These are phyloP conservation scores for Penicillium chermesinum DNA, from an alignment of 495 filamentous ascomycete species.

Conservation along the genomic window DNA sequence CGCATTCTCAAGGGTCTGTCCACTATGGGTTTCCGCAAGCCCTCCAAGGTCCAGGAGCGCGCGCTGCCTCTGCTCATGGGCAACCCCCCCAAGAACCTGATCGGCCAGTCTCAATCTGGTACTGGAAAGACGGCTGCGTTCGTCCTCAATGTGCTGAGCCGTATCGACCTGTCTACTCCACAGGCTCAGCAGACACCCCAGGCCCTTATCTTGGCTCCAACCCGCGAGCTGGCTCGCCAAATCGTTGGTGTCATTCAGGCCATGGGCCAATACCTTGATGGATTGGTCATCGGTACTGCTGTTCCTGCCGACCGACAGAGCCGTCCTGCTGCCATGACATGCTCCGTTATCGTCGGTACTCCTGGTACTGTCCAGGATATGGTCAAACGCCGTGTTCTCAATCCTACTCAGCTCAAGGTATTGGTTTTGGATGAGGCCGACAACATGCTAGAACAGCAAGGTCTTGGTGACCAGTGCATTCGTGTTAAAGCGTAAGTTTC, in stretches of 20 bases:
- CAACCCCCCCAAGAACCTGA: conserved; percentile 83
- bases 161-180: conserved; percentile 65
- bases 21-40: conserved; percentile 85
- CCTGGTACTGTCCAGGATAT: conserved; percentile 89
- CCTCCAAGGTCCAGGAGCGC: conserved; percentile 93
- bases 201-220: conserved; percentile 85
- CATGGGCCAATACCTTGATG: conserved; percentile 77
- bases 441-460: conserved; percentile 93
- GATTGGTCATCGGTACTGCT: conserved; percentile 67
- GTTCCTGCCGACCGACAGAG: conserved; percentile 68
- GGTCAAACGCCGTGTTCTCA: conserved; percentile 65
- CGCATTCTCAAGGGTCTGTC: conserved; percentile 59
- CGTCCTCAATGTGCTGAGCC: conserved; percentile 80
- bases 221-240: conserved; percentile 90
- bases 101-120: conserved; percentile 96
- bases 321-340: conserved; percentile 55
- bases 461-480: conserved; percentile 88
- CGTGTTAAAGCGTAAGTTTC: conserved; percentile 77
- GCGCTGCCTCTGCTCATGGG: conserved; percentile 81
- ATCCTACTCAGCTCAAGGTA: conserved; percentile 60
- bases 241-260: conserved; percentile 75
- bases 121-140: conserved; percentile 99
- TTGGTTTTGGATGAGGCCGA: conserved; percentile 91
- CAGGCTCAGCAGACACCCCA: conserved; percentile 57
- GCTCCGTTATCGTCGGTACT: conserved; percentile 83